Evolutionary conservation across 2,329 filamentous ascomycete species (phyloP), one percentile per base, ranked within the genome.

Genomic region (Shiraia sp.): DNA sequence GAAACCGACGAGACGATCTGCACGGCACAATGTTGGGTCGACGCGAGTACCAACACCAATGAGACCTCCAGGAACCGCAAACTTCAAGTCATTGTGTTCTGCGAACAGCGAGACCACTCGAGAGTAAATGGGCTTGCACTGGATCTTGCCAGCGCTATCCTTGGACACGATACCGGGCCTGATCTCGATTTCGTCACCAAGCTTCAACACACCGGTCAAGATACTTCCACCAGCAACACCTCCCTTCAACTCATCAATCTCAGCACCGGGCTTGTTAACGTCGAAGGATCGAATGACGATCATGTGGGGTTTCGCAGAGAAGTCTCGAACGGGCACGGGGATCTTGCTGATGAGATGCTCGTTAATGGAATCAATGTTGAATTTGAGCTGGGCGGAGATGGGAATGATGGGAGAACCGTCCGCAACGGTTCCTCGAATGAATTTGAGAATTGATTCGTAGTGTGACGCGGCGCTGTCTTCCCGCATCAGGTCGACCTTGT

Each of bases 241-340:
- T 68, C 93, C 93, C 82, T 97, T 96, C 51, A 99, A 80, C 61
- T 99, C 93, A 47, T 97, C 92, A 55, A 99, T 97, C 75, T 96
- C 93, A 29, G 93, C 91, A 81, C 93, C 93, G 29, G 93, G 93
- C 82, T 99, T 99, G 84, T 99, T 99, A 66, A 99, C 95, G 68
- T 99, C 93, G 72, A 99, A 99, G 2, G 92, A 97, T 72, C 93
- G 90, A 72, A 99, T 99, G 68, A 99, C 86, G 65, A 99, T 99
- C 90, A 99, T 96, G 75, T 96, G 91, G 30, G 93, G 93, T 55
- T 92, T 88, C 61, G 87, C 83, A 57, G 84, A 84, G 77, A 99
- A 97, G 72, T 97, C 91, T 72, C 93, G 83, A 47, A 87, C 76
- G 12, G 93, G 93, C 8, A 97, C 86, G 17, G 93, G 93, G 61